These are phyloP conservation scores for Ampelomyces quisqualis DNA, from an alignment of 2,329 filamentous ascomycete species.

Conservation along the genomic window DNA sequence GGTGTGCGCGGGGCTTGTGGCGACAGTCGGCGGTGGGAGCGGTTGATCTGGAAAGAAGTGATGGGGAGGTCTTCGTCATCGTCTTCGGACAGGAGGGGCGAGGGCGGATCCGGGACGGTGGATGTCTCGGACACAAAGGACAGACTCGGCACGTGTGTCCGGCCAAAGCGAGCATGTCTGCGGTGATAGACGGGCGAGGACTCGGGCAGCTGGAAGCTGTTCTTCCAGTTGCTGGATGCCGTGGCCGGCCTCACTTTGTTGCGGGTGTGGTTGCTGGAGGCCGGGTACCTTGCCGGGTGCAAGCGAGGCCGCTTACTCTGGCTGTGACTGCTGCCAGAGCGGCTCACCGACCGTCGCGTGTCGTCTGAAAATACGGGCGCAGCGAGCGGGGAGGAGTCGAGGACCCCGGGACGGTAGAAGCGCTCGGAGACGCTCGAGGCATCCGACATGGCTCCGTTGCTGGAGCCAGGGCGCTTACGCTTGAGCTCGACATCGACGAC, in stretches of 20 bases:
- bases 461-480: slow-evolving; percentile 65
- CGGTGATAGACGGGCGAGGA: slow-evolving; percentile 83
- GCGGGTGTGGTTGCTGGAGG: slow-evolving; percentile 63
- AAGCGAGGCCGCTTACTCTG: slow-evolving; percentile 42
- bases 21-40: slow-evolving; percentile 68
- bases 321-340: slow-evolving; percentile 55
- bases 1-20: slow-evolving; percentile 55
- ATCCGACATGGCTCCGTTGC: slow-evolving; percentile 77
- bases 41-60: slow-evolving; percentile 66
- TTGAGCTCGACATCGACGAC: slow-evolving; percentile 77
- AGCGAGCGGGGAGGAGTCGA: slow-evolving; percentile 85
- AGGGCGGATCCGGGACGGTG: slow-evolving; percentile 63
- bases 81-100: slow-evolving; percentile 67
- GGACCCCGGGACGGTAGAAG: slow-evolving; percentile 64
- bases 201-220: slow-evolving; percentile 72
- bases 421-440: slow-evolving; percentile 81
- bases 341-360: slow-evolving; percentile 59
- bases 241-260: slow-evolving; percentile 63
- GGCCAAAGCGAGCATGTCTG: slow-evolving; percentile 69
- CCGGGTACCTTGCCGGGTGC: slow-evolving; percentile 37
- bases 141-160: slow-evolving; percentile 68
- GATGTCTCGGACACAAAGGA: slow-evolving; percentile 76
- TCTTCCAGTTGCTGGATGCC: slow-evolving; percentile 69
- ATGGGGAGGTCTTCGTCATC: slow-evolving; percentile 79
- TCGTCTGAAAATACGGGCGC: slow-evolving; percentile 83